Evolutionary conservation across 164 flowering plant genomes (phyloP).

Genomic region (Sextonia rubra): DNA sequence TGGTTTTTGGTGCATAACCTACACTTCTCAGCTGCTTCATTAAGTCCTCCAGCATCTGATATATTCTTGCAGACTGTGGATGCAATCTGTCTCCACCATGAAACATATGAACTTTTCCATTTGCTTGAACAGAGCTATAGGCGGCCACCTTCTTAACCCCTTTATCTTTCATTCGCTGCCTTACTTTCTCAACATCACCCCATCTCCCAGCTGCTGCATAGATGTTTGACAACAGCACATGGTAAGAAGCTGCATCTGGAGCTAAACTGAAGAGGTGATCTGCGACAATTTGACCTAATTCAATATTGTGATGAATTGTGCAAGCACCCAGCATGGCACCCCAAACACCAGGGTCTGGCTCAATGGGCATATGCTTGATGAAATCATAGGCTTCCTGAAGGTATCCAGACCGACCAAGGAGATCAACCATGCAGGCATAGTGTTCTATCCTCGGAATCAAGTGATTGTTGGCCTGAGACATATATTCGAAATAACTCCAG

Average conservation of each 20-base stretch:
- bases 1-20: constrained; percentile 5
- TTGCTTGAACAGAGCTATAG: constrained; percentile 11
- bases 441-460: constrained; percentile 9
- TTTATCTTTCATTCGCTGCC: constrained; percentile 9
- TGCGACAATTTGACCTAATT: constrained; percentile 9
- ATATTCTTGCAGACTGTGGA: constrained; percentile 5
- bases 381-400: constrained; percentile 14
- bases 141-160: constrained; percentile 8
- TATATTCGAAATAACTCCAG: constrained; percentile 1
- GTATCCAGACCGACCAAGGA: constrained; percentile 15
- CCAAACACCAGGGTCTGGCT: constrained; percentile 16
- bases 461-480: neutral
- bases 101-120: constrained; percentile 8
- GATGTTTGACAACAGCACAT: constrained; percentile 13
- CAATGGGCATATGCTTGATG: constrained; percentile 8
- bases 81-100: constrained; percentile 7
- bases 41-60: constrained; percentile 8
- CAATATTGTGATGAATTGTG: constrained; percentile 11
- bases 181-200: constrained; percentile 15
- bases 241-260: constrained; percentile 5
- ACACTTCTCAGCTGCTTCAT: neutral
- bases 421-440: constrained; percentile 19
- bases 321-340: constrained; percentile 17
- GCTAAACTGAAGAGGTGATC: constrained; percentile 9
- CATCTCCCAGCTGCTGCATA: constrained; percentile 17